Evolutionary conservation across 495 filamentous ascomycete genomes (phyloP), one percentile per base, ranked within the genome.

Genomic region (Penicillium egyptiacum): DNA sequence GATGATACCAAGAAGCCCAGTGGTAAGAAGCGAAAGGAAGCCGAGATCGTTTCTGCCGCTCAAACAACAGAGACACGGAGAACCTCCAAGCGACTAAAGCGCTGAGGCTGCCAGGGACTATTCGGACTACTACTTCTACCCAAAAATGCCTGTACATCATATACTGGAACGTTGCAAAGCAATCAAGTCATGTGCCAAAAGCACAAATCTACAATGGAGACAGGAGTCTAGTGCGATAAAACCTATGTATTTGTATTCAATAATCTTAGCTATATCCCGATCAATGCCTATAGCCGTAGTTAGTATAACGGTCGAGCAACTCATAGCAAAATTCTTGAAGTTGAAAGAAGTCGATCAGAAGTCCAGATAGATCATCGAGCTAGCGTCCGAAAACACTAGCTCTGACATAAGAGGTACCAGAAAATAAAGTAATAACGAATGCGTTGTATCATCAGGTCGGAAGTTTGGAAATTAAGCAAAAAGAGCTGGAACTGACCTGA

Each of bases 391-490:
- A 72, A 61, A 70, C 65, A 66, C 67, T 48, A 61, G 61, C 67
- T 70, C 80, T 83, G 74, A 82, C 76, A 82, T 81, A 84, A 84
- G 81, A 84, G 81, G 81, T 84, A 83, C 80, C 81, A 84, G 81
- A 84, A 83, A 82, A 70, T 65, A 75, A 66, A 71, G 54, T 61
- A 66, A 68, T 70, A 63, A 68, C 69, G 65, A 65, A 47, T 55
- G 53, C 28, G 53, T 47, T 75, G 71, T 80, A 53, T 65, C 63
- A 72, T 83, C 80, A 83, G 81, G 72, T 75, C 70, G 22, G 47
- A 53, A 58, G 42, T 39, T 42, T 53, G 56, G 25, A 26, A 35
- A 37, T n/a, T 16, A 30, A 50, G 47, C 30, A 45, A 48, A 17
- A 30, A 52, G 12, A 44, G 16, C n/a, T 46, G 37, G 56, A 56